phyloP scores from a whole-genome alignment of 768 basidiomycete genomes.

The Boletus sensibilis region DNA sequence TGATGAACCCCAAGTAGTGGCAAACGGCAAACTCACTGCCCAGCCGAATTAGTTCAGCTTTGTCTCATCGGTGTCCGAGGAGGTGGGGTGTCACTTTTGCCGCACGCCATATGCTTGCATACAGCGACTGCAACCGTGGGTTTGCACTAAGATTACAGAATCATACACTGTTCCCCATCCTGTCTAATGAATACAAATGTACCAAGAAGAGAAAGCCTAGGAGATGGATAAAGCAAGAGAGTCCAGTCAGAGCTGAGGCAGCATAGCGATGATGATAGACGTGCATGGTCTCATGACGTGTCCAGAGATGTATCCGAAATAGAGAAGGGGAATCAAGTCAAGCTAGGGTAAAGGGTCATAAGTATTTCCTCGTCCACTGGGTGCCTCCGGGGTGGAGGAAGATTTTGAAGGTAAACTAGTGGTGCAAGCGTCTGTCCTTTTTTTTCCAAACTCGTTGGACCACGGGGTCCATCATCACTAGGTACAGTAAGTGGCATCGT shows the following conservation, averaged over 20 bases:
- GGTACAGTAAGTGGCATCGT: background rate
- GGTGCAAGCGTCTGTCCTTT: constrained; percentile 50
- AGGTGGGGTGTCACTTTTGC: background rate
- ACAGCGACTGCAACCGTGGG: background rate
- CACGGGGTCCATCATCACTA: background rate
- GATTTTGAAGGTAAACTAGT: constrained; percentile 58
- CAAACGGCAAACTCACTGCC: background rate
- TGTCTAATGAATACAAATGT: constrained; percentile 25
- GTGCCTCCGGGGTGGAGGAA: constrained; percentile 62
- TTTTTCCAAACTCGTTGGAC: constrained; percentile 11
- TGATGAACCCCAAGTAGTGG: background rate
- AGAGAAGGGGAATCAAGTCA: constrained; percentile 25
- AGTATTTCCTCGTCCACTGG: constrained; percentile 70
- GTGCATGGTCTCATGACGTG: constrained; percentile 6
- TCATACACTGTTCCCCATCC: constrained; percentile 23
- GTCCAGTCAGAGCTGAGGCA: constrained; percentile 3
- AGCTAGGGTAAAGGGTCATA: constrained; percentile 50
- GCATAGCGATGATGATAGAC: constrained; percentile 13
- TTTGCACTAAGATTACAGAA: constrained; percentile 7
- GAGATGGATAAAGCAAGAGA: constrained; percentile 1
- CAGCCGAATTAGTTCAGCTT: background rate
- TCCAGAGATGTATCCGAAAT: constrained; percentile 12
- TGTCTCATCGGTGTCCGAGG: background rate
- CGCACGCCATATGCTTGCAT: background rate
- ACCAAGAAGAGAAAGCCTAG: constrained; percentile 22